Percentiles rank a stretch among this genome's conserved stretches.
Evolutionary conservation across 208 protist genomes (phyloP).

Genomic region (Acanthamoeba healyi): DNA sequence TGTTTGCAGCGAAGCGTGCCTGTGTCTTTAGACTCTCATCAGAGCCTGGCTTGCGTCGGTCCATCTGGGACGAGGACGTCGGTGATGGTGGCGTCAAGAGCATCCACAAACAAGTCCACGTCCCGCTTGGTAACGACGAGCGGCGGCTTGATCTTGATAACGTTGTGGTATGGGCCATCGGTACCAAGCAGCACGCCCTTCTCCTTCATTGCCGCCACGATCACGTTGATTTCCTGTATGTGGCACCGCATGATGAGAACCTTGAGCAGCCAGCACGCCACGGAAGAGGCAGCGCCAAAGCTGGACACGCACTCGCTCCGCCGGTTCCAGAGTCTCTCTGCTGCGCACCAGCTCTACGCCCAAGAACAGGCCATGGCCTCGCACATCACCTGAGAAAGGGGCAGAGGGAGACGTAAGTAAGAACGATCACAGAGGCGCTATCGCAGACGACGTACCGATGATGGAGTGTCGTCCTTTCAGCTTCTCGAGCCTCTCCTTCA

Average conservation of each 20-base stretch:
- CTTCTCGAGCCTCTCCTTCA: not conserved
- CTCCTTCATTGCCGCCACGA: constrained; percentile 53
- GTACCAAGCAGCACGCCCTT: constrained; percentile 56
- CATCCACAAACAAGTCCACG: constrained; percentile 23
- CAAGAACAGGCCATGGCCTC: constrained; percentile 70
- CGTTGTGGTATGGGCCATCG: constrained; percentile 69
- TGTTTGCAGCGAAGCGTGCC: too few relatives aligned
- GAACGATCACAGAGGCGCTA: not conserved
- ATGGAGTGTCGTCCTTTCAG: constrained; percentile 42
- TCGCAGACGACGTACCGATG: not conserved
- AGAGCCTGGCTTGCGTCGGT: not conserved
- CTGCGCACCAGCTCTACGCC: constrained; percentile 70
- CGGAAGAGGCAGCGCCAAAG: not conserved
- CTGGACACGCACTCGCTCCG: not conserved
- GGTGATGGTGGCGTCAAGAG: constrained; percentile 30
- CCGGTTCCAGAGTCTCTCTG: constrained; percentile 59
- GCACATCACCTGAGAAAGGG: constrained; percentile 60
- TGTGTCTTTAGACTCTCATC: too few relatives aligned
- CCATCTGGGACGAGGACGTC: not conserved
- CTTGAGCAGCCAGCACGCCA: too few relatives aligned
- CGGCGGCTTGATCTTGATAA: constrained; percentile 75
- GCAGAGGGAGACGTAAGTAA: not conserved
- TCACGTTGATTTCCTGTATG: not conserved
- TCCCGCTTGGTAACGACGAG: constrained; percentile 42
- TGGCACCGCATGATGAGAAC: too few relatives aligned